A percentile compares a stretch with the other conserved stretches of the same genome.
Conservation (phyloP, 2,329 filamentous ascomycete genomes). For the Acarospora socialis region DNA sequence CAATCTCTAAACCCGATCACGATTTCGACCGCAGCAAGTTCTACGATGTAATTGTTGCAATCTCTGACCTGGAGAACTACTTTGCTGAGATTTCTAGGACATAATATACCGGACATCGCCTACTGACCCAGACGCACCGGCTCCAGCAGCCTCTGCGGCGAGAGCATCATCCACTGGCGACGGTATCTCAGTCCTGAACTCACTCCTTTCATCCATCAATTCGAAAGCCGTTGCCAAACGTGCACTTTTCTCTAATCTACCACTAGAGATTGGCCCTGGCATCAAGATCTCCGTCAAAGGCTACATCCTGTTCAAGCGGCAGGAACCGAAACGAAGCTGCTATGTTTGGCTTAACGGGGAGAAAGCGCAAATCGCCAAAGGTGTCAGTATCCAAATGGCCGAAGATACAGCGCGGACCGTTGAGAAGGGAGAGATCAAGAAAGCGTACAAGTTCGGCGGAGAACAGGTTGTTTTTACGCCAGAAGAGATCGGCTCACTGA, state of each 20-base stretch:
- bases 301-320: constrained; percentile 75
- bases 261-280: constrained; percentile 72
- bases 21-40: constrained; percentile 75
- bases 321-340: constrained; percentile 65
- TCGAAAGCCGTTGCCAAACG: constrained; percentile 79
- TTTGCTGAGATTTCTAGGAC: constrained; percentile 37
- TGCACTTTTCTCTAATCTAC: constrained; percentile 72
- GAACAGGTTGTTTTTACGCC: constrained; percentile 74
- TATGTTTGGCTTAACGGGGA: constrained; percentile 86
- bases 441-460: constrained; percentile 91
- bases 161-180: constrained; percentile 55
- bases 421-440: constrained; percentile 68
- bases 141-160: constrained; percentile 39
- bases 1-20: constrained; percentile 57
- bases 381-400: constrained; percentile 59
- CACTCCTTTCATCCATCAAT: constrained; percentile 74
- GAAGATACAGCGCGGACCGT: constrained; percentile 65
- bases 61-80: not conserved
- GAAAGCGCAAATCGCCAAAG: constrained; percentile 61
- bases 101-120: constrained; percentile 72
- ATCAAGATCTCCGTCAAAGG: constrained; percentile 84
- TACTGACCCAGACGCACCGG: constrained; percentile 52
- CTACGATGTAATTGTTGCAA: constrained; percentile 56
- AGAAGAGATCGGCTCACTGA: constrained; percentile 67
- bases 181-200: constrained; percentile 64